phyloP scores from a whole-genome alignment of 495 filamentous ascomycete species.

The Hypoxylon fuscum region DNA sequence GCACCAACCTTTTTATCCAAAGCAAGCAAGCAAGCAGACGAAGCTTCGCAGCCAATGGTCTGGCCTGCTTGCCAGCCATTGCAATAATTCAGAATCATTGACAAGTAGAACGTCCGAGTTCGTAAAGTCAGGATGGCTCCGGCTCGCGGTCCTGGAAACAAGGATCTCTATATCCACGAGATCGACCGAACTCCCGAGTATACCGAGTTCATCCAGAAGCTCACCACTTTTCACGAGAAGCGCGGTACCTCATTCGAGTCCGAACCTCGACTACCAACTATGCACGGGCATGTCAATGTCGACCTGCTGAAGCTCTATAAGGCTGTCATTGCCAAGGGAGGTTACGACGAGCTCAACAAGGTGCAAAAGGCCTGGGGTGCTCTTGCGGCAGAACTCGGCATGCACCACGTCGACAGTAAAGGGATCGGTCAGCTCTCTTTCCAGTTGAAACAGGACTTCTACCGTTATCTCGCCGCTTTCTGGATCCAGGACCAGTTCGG shows the following conservation, averaged over 20 bases:
- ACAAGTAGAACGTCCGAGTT: neutral
- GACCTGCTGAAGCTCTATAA: constrained; percentile 78
- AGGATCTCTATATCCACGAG: constrained; percentile 42
- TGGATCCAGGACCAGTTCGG: constrained; percentile 77
- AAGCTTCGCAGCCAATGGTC: constrained; percentile 15
- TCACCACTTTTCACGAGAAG: constrained; percentile 72
- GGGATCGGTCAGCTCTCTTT: constrained; percentile 79
- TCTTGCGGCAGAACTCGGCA: constrained; percentile 71
- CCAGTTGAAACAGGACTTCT: constrained; percentile 80
- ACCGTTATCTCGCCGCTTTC: constrained; percentile 83
- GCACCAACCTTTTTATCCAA: neutral
- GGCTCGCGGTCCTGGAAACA: constrained; percentile 35
- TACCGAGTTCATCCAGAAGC: constrained; percentile 72
- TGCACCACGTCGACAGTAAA: constrained; percentile 61
- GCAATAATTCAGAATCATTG: neutral
- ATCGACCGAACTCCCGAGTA: constrained; percentile 69
- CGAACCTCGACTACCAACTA: constrained; percentile 69
- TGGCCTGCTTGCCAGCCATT: constrained; percentile 9
- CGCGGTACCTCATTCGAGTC: constrained; percentile 76
- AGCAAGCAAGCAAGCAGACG: constrained; percentile 5
- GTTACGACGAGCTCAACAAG: constrained; percentile 81
- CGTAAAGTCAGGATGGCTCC: constrained; percentile 34
- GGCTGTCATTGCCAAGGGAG: constrained; percentile 72
- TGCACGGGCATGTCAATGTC: constrained; percentile 68
- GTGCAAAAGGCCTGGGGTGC: constrained; percentile 83